A percentile compares a stretch with the other conserved stretches of the same genome.
Evolutionary conservation across 805 yeast species (phyloP).

Genomic region (Sugiyamaella smithiae): DNA sequence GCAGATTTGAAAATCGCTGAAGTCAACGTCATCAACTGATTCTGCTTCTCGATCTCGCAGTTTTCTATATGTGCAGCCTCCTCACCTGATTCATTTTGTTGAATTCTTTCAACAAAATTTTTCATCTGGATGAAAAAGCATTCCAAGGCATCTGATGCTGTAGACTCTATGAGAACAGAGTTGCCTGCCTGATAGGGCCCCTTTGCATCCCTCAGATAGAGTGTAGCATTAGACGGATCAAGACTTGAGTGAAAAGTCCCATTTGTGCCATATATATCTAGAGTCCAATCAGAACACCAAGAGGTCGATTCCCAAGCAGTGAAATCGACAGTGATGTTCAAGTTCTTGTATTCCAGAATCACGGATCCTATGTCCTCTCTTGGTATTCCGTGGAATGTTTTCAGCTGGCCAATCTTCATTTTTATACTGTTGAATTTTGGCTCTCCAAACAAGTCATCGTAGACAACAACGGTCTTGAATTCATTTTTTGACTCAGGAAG

Average conservation of each 20-base stretch:
- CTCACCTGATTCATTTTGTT: too few relatives aligned
- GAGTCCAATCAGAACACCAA: slow-evolving; percentile 15
- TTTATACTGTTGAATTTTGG: slow-evolving; percentile 6
- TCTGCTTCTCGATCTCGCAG: neutral
- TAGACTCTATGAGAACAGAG: neutral
- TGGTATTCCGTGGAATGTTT: neutral
- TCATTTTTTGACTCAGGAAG: slow-evolving; percentile 10
- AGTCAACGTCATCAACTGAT: neutral
- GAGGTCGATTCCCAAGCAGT: slow-evolving; percentile 13
- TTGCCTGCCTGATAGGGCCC: slow-evolving; percentile 3
- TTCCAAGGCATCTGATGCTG: neutral
- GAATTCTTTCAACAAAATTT: neutral
- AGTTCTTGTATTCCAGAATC: slow-evolving; percentile 5
- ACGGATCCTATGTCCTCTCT: slow-evolving; percentile 5
- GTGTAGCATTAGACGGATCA: slow-evolving; percentile 9
- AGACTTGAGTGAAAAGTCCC: slow-evolving; percentile 11
- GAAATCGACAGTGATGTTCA: slow-evolving; percentile 10
- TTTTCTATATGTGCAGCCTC: neutral
- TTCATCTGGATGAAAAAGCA: neutral
- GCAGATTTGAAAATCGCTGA: neutral
- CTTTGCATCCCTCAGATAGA: slow-evolving; percentile 8
- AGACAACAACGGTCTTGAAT: slow-evolving; percentile 8
- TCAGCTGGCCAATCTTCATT: slow-evolving; percentile 8
- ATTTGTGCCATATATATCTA: slow-evolving; percentile 13
- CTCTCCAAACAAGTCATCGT: slow-evolving; percentile 7